Conservation (phyloP, 1,284 basidiomycete species). For the Wolfiporia cocos region DNA sequence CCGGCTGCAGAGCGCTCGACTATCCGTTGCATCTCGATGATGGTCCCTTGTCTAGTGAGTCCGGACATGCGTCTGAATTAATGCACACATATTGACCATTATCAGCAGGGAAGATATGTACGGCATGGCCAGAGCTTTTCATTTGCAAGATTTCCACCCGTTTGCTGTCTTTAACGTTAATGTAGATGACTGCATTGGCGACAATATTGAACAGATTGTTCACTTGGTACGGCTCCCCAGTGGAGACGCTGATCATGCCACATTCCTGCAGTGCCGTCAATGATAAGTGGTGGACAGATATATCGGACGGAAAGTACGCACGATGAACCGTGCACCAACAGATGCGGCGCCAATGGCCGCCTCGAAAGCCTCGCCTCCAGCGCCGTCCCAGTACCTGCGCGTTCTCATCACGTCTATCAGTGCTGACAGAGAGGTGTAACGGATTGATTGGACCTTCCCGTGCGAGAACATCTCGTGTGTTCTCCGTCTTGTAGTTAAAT, state of each 20-base stretch:
- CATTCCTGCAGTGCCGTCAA: conserved; percentile 11
- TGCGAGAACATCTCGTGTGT: conserved; percentile 45
- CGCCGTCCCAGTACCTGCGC: conserved; percentile 46
- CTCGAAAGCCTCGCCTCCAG: conserved; percentile 67
- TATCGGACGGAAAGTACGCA: conserved; percentile 27
- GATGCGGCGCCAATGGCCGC: conserved; percentile 48
- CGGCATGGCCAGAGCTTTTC: no score
- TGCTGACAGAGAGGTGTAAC: no score
- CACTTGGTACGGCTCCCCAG: conserved; percentile 19
- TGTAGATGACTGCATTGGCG: no score
- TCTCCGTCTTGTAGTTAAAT: conserved; percentile 68
- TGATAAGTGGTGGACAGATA: not conserved
- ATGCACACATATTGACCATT: no score
- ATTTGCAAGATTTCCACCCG: no score
- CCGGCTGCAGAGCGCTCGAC: no score
- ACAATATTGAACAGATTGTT: conserved; percentile 34
- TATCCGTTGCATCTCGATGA: no score
- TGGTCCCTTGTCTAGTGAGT: no score
- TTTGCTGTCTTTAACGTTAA: no score
- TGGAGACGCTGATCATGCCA: conserved; percentile 28
- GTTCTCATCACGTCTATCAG: not conserved
- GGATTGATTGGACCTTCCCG: conserved; percentile 49
- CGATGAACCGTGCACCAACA: conserved; percentile 46
- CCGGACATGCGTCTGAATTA: no score
- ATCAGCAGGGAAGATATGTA: no score